Evolutionary conservation across 176 grass and related monocot species (phyloP), one percentile per base, ranked within the genome.

Genomic region (maize (Zea mays)): DNA sequence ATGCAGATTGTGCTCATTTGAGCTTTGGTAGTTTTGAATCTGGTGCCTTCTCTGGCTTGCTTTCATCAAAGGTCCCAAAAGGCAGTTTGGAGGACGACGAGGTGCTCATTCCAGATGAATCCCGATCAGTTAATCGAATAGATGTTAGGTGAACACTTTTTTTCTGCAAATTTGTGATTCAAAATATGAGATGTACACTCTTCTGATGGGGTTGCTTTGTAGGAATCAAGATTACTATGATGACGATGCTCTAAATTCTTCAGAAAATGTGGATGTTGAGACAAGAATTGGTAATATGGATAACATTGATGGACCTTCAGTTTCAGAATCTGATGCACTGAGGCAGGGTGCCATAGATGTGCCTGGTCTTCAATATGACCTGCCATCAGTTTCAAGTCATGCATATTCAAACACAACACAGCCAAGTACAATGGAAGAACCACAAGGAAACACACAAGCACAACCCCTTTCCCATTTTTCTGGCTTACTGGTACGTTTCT

Each of bases 11-110:
- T 54, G 83, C 78, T 5, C 87, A 98, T 79, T 79, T 98, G 74
- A 95, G 92, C 80, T 98, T 98, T 75, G 96, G 96, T 84, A 98
- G 96, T 88, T 98, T 98, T 82, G 85, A 68, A 87, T 98, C 96
- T 63, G 96, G 96, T 84, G 86, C 96, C 62, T 92, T 98, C 86
- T 98, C 90, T 85, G 96, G 89, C 72, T 90, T 93, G 44, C 89
- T 98, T 92, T 81, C 87, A 63, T 82, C 90, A 56, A 90, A 88
- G 61, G 65, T 43, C 59, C 82, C 80, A 42, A 74, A 76, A 86
- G 63, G 55, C 55, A 69, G 52, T 69, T 77, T 77, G 55, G 96
- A 88, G 44, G 90, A 86, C 15, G 90, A 86, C 8, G 79, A 92
- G 42, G 40, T 73, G 16, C 65, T 75, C 73, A 71, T 81, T 76